phyloP scores from a whole-genome alignment of 2,329 filamentous ascomycete genomes.

The Aspergillus fumigatus region DNA sequence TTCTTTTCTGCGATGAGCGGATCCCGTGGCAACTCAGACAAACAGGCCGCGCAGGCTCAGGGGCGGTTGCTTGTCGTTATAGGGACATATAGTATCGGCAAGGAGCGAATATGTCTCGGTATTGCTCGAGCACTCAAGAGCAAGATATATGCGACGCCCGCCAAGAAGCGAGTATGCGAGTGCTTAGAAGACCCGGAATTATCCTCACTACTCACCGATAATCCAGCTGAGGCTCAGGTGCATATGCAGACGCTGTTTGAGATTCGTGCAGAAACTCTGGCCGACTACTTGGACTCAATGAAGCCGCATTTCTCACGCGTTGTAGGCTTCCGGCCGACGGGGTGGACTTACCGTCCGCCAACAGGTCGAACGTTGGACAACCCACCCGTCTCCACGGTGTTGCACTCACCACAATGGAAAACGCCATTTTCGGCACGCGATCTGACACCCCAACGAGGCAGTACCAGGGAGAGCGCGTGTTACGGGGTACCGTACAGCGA shows the following conservation, averaged over 20 bases:
- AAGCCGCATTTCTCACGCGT: constrained; percentile 78
- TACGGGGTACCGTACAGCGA: constrained; percentile 95
- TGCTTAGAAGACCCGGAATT: constrained; percentile 85
- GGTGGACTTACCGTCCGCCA: constrained; percentile 85
- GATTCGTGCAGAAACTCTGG: constrained; percentile 81
- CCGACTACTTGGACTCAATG: constrained; percentile 79
- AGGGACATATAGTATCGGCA: constrained; percentile 96
- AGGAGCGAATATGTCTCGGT: constrained; percentile 90
- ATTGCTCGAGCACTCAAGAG: constrained; percentile 80
- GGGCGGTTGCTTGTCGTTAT: constrained; percentile 84
- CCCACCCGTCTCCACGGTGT: constrained; percentile 59
- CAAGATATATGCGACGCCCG: constrained; percentile 82
- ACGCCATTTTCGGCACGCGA: constrained; percentile 67
- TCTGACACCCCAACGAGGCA: constrained; percentile 76
- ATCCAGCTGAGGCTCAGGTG: constrained; percentile 83
- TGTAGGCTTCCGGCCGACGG: constrained; percentile 86
- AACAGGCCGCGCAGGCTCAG: constrained; percentile 34
- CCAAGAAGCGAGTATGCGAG: constrained; percentile 78
- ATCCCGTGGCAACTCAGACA: constrained; percentile 14
- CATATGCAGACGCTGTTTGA: constrained; percentile 98
- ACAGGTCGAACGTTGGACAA: constrained; percentile 58
- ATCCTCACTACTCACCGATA: constrained; percentile 66
- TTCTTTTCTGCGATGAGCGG: constrained; percentile 52
- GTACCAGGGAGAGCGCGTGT: constrained; percentile 75
- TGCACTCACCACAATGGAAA: constrained; percentile 69